Conservation (phyloP, 108 stramenopile species). For the Skeletonema costatum region DNA sequence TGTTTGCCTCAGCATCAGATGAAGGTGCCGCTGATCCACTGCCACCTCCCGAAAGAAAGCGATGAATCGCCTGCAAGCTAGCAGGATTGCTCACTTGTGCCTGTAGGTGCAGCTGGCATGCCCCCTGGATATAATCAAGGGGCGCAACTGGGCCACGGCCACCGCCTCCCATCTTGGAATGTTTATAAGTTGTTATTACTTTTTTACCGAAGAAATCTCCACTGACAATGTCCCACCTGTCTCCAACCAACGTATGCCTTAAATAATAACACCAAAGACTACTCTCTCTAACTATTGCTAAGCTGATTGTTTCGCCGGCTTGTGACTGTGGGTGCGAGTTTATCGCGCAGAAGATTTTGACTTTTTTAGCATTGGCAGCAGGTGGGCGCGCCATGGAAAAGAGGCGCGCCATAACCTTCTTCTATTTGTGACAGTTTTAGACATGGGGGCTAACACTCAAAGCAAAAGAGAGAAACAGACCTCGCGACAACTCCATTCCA, state of each 20-base stretch:
- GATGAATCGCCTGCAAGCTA: constrained; percentile 17
- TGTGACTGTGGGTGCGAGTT: no score
- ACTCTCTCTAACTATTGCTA: no score
- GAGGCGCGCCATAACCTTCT: no score
- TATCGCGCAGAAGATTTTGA: no score
- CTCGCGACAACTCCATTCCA: background rate
- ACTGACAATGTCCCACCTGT: background rate
- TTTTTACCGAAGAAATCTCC: background rate
- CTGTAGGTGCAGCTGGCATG: constrained; percentile 39
- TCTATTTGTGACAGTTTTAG: no score
- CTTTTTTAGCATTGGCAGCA: no score
- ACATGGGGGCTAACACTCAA: no score
- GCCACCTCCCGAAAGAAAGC: constrained; percentile 22
- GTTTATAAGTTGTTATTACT: background rate
- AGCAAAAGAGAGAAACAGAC: background rate
- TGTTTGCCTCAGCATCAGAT: background rate
- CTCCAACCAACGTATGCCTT: background rate
- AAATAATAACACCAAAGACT: no score
- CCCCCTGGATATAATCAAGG: constrained; percentile 31
- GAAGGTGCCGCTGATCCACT: background rate
- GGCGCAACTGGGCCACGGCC: constrained; percentile 7
- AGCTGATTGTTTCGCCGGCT: no score
- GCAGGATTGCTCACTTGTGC: constrained; percentile 14
- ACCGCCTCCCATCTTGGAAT: background rate
- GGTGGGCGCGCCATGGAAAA: no score